Evolutionary conservation across 2,329 filamentous ascomycete species (phyloP), one percentile per base, ranked within the genome.

Genomic region (Emmonsia crescens): DNA sequence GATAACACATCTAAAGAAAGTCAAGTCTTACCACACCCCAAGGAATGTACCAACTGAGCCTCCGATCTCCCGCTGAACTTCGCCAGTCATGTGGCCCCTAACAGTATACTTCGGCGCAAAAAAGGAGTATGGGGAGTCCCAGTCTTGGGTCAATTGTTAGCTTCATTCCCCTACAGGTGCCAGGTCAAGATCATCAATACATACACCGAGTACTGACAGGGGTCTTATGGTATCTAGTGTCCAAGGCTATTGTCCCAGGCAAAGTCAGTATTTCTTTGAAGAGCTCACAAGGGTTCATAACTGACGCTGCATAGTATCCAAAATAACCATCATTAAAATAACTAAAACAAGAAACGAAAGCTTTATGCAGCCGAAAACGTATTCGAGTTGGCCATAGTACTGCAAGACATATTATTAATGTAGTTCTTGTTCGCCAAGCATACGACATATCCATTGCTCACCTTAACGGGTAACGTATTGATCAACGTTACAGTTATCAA

Each of bases 321-420:
- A 61, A 40, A 76, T 68, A n/a, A 77, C 68, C 63, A 78, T 79
- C 69, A 78, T 72, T 14, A 76, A 64, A 59, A 78, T 78, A 42
- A 78, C 62, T 8, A 73, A 66, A 29, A 73, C 70, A 49, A 79
- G 75, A 62, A 77, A 77, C 14, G 67, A 62, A 44, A 76, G 68
- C 62, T 76, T 76, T 56, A 71, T 66, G 57, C 66, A 68, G 14
- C 73, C 74, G 59, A 74, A 72, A 33, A 72, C 60, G 62, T 73
- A 75, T 62, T 76, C 73, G 19, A 75, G 61, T 46, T 71, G 66
- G 19, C 73, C 74, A 8, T 77, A 77, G 40, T 38, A 76, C 57
- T 57, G 75, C 74, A 14, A 76, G 61, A 75, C 68, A 5, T 70
- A 73, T 4, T 71, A 68, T 67, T 74, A 74, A 2, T 75, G 64